Conservation (phyloP, 2,329 filamentous ascomycete genomes). For the Plenodomus tracheiphilus region DNA sequence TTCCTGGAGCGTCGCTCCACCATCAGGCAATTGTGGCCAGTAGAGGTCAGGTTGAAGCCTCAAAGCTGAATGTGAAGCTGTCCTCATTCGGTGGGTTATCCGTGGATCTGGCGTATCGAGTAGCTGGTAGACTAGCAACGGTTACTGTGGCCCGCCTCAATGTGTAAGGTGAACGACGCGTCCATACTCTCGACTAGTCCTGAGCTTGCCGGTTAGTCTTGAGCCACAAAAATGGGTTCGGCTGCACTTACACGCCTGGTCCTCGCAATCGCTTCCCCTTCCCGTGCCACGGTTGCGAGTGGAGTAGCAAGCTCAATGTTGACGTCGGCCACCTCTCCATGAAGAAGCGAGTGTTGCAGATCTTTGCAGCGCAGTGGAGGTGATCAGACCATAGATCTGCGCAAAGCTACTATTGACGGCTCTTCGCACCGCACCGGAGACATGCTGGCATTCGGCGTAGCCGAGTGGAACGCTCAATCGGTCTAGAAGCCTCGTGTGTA, state of each 20-base stretch:
- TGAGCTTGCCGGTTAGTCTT: constrained; percentile 8
- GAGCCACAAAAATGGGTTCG: constrained; percentile 7
- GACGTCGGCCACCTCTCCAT: constrained; percentile 7
- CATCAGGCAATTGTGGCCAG: background rate
- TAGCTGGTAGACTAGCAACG: background rate
- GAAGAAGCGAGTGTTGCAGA: constrained; percentile 12
- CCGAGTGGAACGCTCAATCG: constrained; percentile 14
- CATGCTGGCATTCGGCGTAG: constrained; percentile 14
- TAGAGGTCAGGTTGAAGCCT: background rate
- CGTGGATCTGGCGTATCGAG: background rate
- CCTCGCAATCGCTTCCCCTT: constrained; percentile 26
- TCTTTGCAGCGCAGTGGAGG: constrained; percentile 22
- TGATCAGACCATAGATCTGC: constrained; percentile 35
- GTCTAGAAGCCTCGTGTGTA: constrained; percentile 4
- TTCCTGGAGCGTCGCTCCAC: background rate
- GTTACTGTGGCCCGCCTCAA: background rate
- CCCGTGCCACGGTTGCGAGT: constrained; percentile 13
- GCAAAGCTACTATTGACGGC: constrained; percentile 9
- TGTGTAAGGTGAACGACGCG: background rate
- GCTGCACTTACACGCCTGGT: constrained; percentile 19
- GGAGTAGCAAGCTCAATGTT: constrained; percentile 8
- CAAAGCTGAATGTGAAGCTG: background rate
- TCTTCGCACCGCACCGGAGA: constrained; percentile 2
- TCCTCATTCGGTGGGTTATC: background rate
- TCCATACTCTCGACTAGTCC: background rate